These are phyloP conservation scores for Fusarium haematococcum DNA, from an alignment of 2,329 filamentous ascomycete genomes.

Conservation along the genomic window DNA sequence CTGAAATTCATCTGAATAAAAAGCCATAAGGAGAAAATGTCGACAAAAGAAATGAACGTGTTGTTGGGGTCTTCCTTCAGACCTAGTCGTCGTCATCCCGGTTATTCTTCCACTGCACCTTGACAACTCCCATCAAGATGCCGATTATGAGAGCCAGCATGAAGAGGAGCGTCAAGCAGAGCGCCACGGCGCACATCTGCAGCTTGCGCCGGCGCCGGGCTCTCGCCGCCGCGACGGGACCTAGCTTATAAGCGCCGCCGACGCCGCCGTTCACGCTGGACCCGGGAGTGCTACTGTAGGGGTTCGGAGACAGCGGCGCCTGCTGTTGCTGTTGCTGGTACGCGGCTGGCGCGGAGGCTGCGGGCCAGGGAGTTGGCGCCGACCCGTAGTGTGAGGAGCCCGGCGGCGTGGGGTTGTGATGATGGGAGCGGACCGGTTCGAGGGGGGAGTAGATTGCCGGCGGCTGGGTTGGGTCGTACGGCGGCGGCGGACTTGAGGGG, in stretches of 20 bases:
- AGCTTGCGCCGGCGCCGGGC: slow-evolving; percentile 35
- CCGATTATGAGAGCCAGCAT: slow-evolving; percentile 43
- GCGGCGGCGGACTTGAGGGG: slow-evolving; percentile 43
- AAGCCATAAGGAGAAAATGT: neutral
- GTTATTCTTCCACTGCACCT: slow-evolving; percentile 29
- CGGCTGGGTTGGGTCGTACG: slow-evolving; percentile 44
- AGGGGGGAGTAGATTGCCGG: slow-evolving; percentile 43
- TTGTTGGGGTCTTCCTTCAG: neutral
- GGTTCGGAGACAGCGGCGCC: slow-evolving; percentile 26
- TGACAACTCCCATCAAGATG: slow-evolving; percentile 43
- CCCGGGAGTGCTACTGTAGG: slow-evolving; percentile 29
- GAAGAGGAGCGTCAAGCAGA: slow-evolving; percentile 40
- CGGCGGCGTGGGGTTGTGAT: slow-evolving; percentile 8
- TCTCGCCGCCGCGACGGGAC: slow-evolving; percentile 39
- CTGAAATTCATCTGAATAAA: neutral
- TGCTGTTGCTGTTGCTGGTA: neutral
- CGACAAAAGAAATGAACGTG: neutral
- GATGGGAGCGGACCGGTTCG: slow-evolving; percentile 16
- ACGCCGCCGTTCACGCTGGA: slow-evolving; percentile 30
- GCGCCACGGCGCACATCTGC: slow-evolving; percentile 37
- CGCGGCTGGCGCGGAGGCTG: neutral
- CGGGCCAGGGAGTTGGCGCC: slow-evolving; percentile 31
- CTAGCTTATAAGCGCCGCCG: slow-evolving; percentile 33
- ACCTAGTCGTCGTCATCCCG: slow-evolving; percentile 14
- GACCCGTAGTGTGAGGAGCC: slow-evolving; percentile 30